A percentile compares a stretch with the other conserved stretches of the same genome.
These are phyloP conservation scores for Epicoccum nigrum DNA, from an alignment of 2,329 filamentous ascomycete genomes.

Conservation along the genomic window DNA sequence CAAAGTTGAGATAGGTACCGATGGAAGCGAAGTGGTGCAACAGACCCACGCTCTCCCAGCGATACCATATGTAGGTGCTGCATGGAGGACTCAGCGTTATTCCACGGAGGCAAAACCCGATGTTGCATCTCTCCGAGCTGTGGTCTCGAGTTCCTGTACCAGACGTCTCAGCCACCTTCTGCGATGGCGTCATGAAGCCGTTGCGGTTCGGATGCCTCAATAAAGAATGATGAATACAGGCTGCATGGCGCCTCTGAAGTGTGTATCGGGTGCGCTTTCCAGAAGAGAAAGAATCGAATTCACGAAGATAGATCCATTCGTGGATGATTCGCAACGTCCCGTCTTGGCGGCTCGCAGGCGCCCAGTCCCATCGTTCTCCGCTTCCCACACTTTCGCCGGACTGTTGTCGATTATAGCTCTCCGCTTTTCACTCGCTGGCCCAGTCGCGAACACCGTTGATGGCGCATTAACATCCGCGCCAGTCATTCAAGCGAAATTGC, in stretches of 20 bases:
- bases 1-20: constrained; percentile 1
- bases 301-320: background rate
- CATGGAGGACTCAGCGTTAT: constrained; percentile 4
- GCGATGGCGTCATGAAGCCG: constrained; percentile 5
- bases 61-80: constrained; percentile 6
- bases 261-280: constrained; percentile 1
- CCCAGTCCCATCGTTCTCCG: constrained; percentile 13
- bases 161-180: constrained; percentile 32
- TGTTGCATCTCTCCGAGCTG: constrained; percentile 27
- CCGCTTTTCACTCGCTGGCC: constrained; percentile 5
- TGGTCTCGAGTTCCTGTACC: constrained; percentile 10
- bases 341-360: constrained; percentile 9
- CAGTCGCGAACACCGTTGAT: background rate
- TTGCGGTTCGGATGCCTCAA: no score
- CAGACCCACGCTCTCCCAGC: constrained; percentile 14
- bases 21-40: constrained; percentile 14
- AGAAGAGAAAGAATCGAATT: background rate
- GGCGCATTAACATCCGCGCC: background rate
- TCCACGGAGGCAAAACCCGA: constrained; percentile 16
- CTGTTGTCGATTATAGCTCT: background rate
- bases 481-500: constrained; percentile 7
- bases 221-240: background rate
- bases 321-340: constrained; percentile 10
- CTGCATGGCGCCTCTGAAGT: background rate
- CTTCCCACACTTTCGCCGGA: constrained; percentile 9